Evolutionary conservation across 768 basidiomycete species (phyloP), one percentile per base, ranked within the genome.

Genomic region (Trichaptum fuscoviolaceum): DNA sequence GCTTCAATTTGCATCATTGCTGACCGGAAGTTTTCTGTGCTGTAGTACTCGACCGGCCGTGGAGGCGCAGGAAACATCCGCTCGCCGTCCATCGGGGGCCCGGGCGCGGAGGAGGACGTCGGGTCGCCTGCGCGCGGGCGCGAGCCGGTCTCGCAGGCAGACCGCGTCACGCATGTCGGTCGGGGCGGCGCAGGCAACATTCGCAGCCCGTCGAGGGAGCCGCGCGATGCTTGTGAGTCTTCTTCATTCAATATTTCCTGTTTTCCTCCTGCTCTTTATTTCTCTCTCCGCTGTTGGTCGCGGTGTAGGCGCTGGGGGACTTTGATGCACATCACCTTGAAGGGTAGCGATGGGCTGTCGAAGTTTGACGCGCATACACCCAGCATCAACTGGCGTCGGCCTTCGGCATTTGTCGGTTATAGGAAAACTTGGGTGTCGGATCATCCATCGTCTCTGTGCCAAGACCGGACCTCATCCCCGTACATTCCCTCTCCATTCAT

Each of bases 131-230:
- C 85, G 20, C 83, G 90, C 63, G 91, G 91, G 0, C 82, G 90
- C 65, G 90, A 92, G 70, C 80, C 78, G 23, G 69, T 75, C 1
- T 69, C 75, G 20, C 75, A 81, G 62, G 72, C 78, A 1, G 73
- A 76, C 57, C 74, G 73, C 5, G 78, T 70, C 17, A 58, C 20
- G 8, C 36, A 36, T 58, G 83, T 83, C 58, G 94, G 94, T 12
- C 86, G 93, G 63, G 93, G 94, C 27, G 94, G 94, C 18, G 84
- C 84, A 8, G 94, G 93, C 9, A 96, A 96, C 81, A 87, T 95
- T 63, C 87, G 91, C 66, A 90, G 92, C 1, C 88, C 87, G 0
- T 92, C 91, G 25, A 84, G 87, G 36, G 88, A 87, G 24, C 68
- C 69, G 64, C 67, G 62, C 27, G 67, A 69, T 9, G 64, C 30